Conservation (phyloP, 352 stramenopile genomes). For the Globisporangium echinulatum region DNA sequence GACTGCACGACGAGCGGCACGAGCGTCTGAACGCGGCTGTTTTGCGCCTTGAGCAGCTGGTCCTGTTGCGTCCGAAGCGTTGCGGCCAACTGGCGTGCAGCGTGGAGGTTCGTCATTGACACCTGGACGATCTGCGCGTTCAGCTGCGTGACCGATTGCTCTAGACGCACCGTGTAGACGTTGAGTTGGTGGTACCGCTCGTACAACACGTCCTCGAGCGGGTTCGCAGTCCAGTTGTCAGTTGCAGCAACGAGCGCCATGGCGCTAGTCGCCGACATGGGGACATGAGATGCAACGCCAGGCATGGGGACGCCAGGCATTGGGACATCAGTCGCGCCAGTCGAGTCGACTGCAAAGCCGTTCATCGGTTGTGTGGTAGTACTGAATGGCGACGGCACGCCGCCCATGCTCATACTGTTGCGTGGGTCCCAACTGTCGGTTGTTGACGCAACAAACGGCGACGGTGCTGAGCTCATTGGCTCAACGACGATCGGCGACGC, state of each 20-base stretch:
- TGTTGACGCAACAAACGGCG: background rate
- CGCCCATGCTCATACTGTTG: background rate
- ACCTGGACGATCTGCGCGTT: slow-evolving; percentile 40
- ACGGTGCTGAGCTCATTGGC: background rate
- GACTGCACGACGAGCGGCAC: slow-evolving; percentile 58
- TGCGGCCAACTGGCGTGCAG: slow-evolving; percentile 19
- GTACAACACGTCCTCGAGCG: slow-evolving; percentile 47
- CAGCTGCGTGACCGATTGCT: slow-evolving; percentile 30
- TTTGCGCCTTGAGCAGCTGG: slow-evolving; percentile 23
- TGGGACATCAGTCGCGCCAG: too few species aligned
- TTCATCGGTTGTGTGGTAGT: too few species aligned
- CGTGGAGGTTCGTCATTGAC: slow-evolving; percentile 38
- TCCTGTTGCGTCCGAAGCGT: slow-evolving; percentile 22
- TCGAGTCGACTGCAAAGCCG: too few species aligned
- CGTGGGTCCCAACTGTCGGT: slow-evolving; percentile 1
- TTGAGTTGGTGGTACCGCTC: slow-evolving; percentile 46
- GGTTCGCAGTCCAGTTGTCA: slow-evolving; percentile 31
- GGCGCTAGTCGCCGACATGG: background rate
- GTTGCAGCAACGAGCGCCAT: slow-evolving; percentile 19
- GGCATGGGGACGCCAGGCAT: too few species aligned
- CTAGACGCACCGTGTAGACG: slow-evolving; percentile 29
- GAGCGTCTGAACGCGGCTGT: slow-evolving; percentile 27
- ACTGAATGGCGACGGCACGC: too few species aligned
- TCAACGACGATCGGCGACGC: background rate
- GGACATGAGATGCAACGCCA: too few species aligned